These are phyloP conservation scores for Coprinopsis sp. DNA, from an alignment of 768 basidiomycete species.

Conservation along the genomic window DNA sequence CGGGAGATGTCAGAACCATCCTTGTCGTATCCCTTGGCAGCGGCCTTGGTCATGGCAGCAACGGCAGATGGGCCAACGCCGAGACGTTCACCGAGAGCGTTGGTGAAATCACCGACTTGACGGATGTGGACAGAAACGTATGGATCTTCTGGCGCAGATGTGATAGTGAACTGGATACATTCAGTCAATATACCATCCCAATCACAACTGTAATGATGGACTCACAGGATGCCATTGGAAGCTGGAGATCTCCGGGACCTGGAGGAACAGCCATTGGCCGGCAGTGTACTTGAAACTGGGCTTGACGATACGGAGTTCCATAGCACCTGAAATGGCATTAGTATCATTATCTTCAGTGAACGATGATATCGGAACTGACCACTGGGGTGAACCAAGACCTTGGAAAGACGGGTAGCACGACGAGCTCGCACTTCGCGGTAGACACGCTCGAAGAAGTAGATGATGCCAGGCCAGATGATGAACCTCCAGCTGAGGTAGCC, in stretches of 20 bases:
- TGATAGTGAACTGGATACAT: slow-evolving; percentile 76
- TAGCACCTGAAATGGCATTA: slow-evolving; percentile 51
- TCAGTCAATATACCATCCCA: slow-evolving; percentile 12
- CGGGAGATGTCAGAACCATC: slow-evolving; percentile 48
- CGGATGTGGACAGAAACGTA: slow-evolving; percentile 91
- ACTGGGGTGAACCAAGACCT: slow-evolving; percentile 86
- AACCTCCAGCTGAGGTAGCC: slow-evolving; percentile 91
- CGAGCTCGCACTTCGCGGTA: slow-evolving; percentile 81
- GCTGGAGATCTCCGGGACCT: slow-evolving; percentile 78
- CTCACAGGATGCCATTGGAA: slow-evolving; percentile 96
- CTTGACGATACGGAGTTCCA: slow-evolving; percentile 92
- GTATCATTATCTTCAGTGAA: not conserved
- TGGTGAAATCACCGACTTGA: slow-evolving; percentile 89
- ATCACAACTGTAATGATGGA: slow-evolving; percentile 14
- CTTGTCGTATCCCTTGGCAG: slow-evolving; percentile 74
- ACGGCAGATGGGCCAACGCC: slow-evolving; percentile 77
- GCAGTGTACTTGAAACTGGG: slow-evolving; percentile 88
- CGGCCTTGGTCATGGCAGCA: slow-evolving; percentile 70
- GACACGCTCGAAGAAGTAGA: slow-evolving; percentile 85
- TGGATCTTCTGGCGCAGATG: slow-evolving; percentile 91
- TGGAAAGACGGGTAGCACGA: slow-evolving; percentile 71
- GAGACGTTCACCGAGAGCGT: slow-evolving; percentile 78
- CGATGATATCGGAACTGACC: slow-evolving; percentile 38
- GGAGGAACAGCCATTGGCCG: slow-evolving; percentile 89
- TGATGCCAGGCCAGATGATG: slow-evolving; percentile 87